Evolutionary conservation across 257 asterid genomes (phyloP).

Genomic region (Fraxinus americana): DNA sequence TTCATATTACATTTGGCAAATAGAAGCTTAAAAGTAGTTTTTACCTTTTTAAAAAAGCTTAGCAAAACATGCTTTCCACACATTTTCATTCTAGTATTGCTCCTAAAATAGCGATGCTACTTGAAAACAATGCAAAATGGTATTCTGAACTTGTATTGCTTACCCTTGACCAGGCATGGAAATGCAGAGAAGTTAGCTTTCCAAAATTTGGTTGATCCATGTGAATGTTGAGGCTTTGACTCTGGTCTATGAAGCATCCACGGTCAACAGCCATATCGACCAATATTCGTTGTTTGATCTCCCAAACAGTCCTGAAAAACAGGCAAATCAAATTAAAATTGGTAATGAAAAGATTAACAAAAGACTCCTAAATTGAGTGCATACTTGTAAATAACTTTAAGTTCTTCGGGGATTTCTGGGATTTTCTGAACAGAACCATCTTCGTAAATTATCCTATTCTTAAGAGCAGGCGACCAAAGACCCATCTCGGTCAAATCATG

Average conservation of each 20-base stretch:
- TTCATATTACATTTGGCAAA: background rate
- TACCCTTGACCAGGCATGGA: conserved; percentile 90
- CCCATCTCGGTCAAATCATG: conserved; percentile 93
- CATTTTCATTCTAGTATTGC: background rate
- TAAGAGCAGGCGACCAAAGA: conserved; percentile 84
- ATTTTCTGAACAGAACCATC: conserved; percentile 90
- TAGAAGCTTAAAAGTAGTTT: background rate
- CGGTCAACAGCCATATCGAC: conserved; percentile 99
- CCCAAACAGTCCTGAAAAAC: conserved; percentile 85
- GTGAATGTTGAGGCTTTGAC: conserved; percentile 93
- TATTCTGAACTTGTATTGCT: background rate
- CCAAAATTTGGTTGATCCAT: conserved; percentile 91
- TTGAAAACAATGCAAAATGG: background rate
- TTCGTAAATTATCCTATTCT: conserved; percentile 81
- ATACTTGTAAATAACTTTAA: conserved; percentile 81
- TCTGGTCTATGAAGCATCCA: conserved; percentile 93
- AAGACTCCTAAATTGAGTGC: conserved; percentile 23
- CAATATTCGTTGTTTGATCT: conserved; percentile 75
- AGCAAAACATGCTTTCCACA: background rate
- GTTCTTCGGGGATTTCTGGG: conserved; percentile 68
- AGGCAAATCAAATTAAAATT: conserved; percentile 20
- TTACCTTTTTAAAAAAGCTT: background rate
- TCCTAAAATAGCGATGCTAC: background rate
- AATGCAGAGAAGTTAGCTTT: conserved; percentile 87
- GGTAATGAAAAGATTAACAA: background rate